A percentile compares a stretch with the other conserved stretches of the same genome.
Evolutionary conservation across 2,329 filamentous ascomycete species (phyloP).

Genomic region (Fonsecaea pugnacius): DNA sequence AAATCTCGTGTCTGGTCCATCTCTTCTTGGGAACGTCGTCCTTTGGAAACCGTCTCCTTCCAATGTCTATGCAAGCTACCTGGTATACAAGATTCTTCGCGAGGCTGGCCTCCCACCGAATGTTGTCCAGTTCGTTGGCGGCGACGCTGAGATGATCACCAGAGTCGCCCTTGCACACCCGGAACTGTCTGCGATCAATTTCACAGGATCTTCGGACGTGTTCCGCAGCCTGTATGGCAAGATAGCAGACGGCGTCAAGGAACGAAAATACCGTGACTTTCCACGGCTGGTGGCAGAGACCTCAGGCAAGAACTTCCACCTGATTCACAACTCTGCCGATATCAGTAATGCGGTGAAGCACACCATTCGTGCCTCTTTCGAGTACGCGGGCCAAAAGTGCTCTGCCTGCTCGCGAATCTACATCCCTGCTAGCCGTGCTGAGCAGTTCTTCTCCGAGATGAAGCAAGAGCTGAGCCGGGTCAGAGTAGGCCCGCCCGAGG

Average conservation of each 20-base stretch:
- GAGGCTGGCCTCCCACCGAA: slow-evolving; percentile 82
- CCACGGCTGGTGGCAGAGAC: slow-evolving; percentile 82
- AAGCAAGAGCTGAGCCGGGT: slow-evolving; percentile 67
- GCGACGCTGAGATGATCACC: slow-evolving; percentile 78
- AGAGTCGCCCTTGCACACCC: slow-evolving; percentile 71
- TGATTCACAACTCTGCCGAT: slow-evolving; percentile 73
- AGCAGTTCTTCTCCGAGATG: slow-evolving; percentile 68
- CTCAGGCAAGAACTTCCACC: slow-evolving; percentile 84
- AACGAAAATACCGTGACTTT: slow-evolving; percentile 76
- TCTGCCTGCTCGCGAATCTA: slow-evolving; percentile 77
- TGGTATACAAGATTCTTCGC: slow-evolving; percentile 82
- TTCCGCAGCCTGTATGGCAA: slow-evolving; percentile 82
- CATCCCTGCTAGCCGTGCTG: slow-evolving; percentile 71
- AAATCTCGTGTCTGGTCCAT: slow-evolving; percentile 77
- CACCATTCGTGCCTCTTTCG: slow-evolving; percentile 78
- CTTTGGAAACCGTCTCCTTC: slow-evolving; percentile 87
- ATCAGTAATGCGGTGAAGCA: slow-evolving; percentile 73
- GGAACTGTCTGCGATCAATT: slow-evolving; percentile 81
- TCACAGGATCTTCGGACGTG: slow-evolving; percentile 82
- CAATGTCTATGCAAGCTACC: slow-evolving; percentile 79
- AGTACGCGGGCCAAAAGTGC: slow-evolving; percentile 85
- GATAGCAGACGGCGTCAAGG: slow-evolving; percentile 75
- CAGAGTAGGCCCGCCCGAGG: slow-evolving; percentile 67
- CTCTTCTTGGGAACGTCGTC: slow-evolving; percentile 84
- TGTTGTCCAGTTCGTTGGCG: slow-evolving; percentile 86